phyloP scores from a whole-genome alignment of 2,329 filamentous ascomycete genomes.

The Aspergillus persii region DNA sequence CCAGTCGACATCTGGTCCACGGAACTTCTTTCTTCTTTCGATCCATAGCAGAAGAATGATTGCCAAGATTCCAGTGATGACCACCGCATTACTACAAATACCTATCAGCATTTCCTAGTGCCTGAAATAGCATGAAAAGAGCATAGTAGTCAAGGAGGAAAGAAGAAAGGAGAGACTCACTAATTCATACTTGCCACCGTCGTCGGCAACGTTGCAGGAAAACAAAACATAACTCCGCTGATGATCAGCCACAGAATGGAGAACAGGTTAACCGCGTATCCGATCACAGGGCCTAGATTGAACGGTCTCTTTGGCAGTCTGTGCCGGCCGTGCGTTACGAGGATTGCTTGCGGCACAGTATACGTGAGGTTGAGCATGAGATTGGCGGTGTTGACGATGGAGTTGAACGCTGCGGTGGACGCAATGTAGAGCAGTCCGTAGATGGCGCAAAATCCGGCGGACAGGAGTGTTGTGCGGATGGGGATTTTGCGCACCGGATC shows the following conservation, averaged over 20 bases:
- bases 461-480: conserved; percentile 26
- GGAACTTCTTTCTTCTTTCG: conserved; percentile 12
- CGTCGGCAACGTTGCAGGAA: not conserved
- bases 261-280: conserved; percentile 5
- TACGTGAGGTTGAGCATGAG: conserved; percentile 32
- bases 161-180: not conserved
- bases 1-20: conserved; percentile 13
- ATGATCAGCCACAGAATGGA: conserved; percentile 4
- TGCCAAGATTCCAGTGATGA: conserved; percentile 9
- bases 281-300: not conserved
- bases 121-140: not conserved
- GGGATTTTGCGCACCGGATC: conserved; percentile 22
- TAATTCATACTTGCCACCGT: conserved; percentile 9
- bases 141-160: not conserved
- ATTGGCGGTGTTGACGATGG: conserved; percentile 31
- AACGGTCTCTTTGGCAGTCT: not conserved
- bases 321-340: not conserved
- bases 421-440: conserved; percentile 36
- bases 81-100: conserved; percentile 5
- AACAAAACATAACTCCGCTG: conserved; percentile 2
- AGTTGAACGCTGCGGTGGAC: conserved; percentile 32
- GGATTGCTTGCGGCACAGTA: conserved; percentile 27
- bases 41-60: conserved; percentile 11
- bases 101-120: not conserved
- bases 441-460: conserved; percentile 23